Evolutionary conservation across 345 rosid genomes (phyloP).

Genomic region (Schrenkiella parvula): DNA sequence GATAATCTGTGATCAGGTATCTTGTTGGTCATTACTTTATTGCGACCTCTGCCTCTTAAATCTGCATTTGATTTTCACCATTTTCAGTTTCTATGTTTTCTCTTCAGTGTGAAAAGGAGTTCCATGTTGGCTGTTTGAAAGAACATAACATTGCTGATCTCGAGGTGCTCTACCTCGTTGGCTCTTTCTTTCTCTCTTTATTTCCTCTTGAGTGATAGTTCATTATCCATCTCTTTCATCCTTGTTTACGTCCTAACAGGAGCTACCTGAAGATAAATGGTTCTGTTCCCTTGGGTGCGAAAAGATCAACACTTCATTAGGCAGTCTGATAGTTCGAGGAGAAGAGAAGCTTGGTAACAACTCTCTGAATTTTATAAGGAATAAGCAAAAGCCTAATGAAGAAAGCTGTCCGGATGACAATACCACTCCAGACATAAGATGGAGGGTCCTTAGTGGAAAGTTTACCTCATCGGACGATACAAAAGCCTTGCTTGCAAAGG

Average conservation of each 20-base stretch:
- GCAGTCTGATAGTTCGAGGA: constrained; percentile 51
- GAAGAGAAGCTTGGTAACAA: constrained; percentile 68
- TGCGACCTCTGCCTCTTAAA: neutral
- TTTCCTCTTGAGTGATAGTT: neutral
- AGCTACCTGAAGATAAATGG: constrained; percentile 85
- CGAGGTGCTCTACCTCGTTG: constrained; percentile 43
- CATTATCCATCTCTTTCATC: neutral
- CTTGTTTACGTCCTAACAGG: constrained; percentile 43
- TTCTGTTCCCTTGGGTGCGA: constrained; percentile 65
- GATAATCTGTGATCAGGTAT: constrained; percentile 92
- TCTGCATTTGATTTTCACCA: constrained; percentile 13
- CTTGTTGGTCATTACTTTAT: constrained; percentile 5
- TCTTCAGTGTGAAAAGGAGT: constrained; percentile 90
- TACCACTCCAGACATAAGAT: constrained; percentile 54
- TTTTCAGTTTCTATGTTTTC: constrained; percentile 6
- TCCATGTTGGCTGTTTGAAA: constrained; percentile 88
- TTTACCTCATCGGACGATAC: constrained; percentile 46
- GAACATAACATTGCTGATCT: constrained; percentile 74
- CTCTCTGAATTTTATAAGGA: constrained; percentile 45
- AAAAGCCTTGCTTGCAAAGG: constrained; percentile 52
- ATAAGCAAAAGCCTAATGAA: constrained; percentile 30
- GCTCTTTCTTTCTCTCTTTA: constrained; percentile 2
- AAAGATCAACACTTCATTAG: constrained; percentile 50
- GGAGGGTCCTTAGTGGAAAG: constrained; percentile 80
- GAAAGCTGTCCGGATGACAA: constrained; percentile 36